Evolutionary conservation across 2,329 filamentous ascomycete species (phyloP).

Genomic region (Paecilomyces dactylethromorphus): DNA sequence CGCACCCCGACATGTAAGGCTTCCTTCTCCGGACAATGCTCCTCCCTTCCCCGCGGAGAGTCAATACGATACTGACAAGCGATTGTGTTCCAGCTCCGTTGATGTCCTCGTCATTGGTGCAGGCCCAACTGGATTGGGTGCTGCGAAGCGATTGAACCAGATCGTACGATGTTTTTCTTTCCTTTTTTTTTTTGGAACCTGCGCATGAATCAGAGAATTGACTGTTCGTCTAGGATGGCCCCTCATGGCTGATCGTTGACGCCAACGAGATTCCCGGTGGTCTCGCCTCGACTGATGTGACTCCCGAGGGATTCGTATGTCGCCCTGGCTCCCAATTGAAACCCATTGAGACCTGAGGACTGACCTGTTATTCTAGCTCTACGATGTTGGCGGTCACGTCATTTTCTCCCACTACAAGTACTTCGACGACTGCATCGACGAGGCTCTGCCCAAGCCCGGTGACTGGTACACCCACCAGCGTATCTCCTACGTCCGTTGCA

Average conservation of each 20-base stretch:
- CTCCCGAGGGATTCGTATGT: slow-evolving; percentile 94
- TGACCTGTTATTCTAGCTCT: slow-evolving; percentile 56
- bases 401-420: slow-evolving; percentile 99
- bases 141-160: slow-evolving; percentile 95
- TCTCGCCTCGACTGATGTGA: slow-evolving; percentile 91
- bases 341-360: not conserved
- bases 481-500: slow-evolving; percentile 98
- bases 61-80: slow-evolving; percentile 9
- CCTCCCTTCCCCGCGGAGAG: not conserved
- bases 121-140: slow-evolving; percentile 93
- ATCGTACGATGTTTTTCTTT: slow-evolving; percentile 61
- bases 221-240: slow-evolving; percentile 59
- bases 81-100: slow-evolving; percentile 60
- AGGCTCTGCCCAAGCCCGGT: slow-evolving; percentile 85
- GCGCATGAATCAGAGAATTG: slow-evolving; percentile 9
- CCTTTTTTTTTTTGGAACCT: slow-evolving; percentile 1
- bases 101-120: slow-evolving; percentile 98
- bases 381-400: slow-evolving; percentile 96
- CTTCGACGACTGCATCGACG: slow-evolving; percentile 98
- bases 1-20: slow-evolving; percentile 39
- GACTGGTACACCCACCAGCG: slow-evolving; percentile 99
- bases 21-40: not conserved
- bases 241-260: slow-evolving; percentile 95
- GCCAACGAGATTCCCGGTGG: slow-evolving; percentile 87
- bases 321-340: slow-evolving; percentile 5